Conservation (phyloP, 2,329 filamentous ascomycete genomes). For the Boeremia exigua region DNA sequence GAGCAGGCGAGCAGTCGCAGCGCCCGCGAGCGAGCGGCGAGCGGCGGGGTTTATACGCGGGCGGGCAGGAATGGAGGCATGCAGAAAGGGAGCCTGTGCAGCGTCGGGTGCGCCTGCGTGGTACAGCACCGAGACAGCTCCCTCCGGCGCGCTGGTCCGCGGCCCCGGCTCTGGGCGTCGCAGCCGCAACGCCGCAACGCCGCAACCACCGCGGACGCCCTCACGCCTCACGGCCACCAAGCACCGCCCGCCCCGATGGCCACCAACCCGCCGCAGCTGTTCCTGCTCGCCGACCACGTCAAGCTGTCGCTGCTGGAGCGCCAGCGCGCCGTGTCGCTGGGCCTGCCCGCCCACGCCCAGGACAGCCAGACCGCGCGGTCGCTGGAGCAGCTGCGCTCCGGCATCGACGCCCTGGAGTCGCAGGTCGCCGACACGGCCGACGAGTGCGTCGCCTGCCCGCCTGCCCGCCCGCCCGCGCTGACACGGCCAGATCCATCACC, state of each 20-base stretch:
- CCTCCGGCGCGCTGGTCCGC: not conserved
- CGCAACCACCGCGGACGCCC: too few species aligned
- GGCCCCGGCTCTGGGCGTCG: not conserved
- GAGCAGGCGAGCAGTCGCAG: slow-evolving; percentile 1
- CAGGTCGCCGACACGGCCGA: slow-evolving; percentile 67
- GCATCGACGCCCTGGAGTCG: slow-evolving; percentile 72
- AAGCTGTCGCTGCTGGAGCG: slow-evolving; percentile 94
- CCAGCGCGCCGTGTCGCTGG: slow-evolving; percentile 80
- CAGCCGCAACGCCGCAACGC: not conserved
- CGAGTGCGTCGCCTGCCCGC: slow-evolving; percentile 48
- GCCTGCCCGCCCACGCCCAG: slow-evolving; percentile 78
- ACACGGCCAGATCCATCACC: slow-evolving; percentile 36
- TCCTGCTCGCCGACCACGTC: slow-evolving; percentile 93
- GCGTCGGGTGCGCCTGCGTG: slow-evolving; percentile 14
- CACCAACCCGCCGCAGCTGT: slow-evolving; percentile 73
- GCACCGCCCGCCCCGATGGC: slow-evolving; percentile 33
- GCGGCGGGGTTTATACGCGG: slow-evolving; percentile 6
- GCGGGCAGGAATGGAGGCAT: slow-evolving; percentile 19
- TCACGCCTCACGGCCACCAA: not conserved
- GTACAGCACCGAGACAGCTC: slow-evolving; percentile 9
- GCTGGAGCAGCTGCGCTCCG: slow-evolving; percentile 82
- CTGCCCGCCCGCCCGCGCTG: not conserved
- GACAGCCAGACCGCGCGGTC: slow-evolving; percentile 90
- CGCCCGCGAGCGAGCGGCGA: slow-evolving; percentile 1
- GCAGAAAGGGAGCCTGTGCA: slow-evolving; percentile 11